Base-by-base conservation (phyloP, 306 rosid genomes). In the Inga oerstediana region DNA sequence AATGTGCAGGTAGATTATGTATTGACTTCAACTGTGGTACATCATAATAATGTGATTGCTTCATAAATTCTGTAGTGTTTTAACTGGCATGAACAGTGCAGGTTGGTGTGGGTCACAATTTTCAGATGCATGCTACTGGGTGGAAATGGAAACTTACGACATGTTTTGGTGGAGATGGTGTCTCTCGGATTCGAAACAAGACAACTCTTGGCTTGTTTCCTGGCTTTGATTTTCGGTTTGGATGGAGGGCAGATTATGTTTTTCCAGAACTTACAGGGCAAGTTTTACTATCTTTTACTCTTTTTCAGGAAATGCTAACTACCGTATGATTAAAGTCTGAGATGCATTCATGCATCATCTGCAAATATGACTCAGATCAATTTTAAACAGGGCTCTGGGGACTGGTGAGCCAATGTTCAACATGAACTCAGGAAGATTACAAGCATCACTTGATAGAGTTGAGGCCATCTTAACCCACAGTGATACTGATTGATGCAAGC, bases 141-240 rank as follows among this genome's bases (percentile, higher is more conserved):
- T 96, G 99, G 99, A 92, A 96, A 85, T 94, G 99, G 99, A 96
- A 93, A 88, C 94, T 96, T 61, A 89, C 94, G 16, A 91, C 99
- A 16, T 96, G 97, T 91, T 92, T 89, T 82, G 99, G 98, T 72
- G 99, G 97, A 84, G 99, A 95, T 71, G 97, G 97, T 78, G 83
- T 93, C 80, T 95, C 98, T 74, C 90, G 98, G 49, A 86, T 93
- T 70, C 86, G 92, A 83, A 95, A 93, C 71, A 95, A 95, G 92
- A 86, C 97, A 69, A 84, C 94, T 14, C 77, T 95, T 81, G 95
- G 94, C 61, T 81, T 92, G 78, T 92, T 84, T 87, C 97, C 95
- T 43, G 98, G 98, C 77, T 85, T 90, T 87, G 94, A 91, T 90
- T 82, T 95, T 41, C 94, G 97, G 72, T 93, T 96, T 62, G 99